phyloP scores from a whole-genome alignment of 129 eudicot species.

The Heracleum sosnowskyi region DNA sequence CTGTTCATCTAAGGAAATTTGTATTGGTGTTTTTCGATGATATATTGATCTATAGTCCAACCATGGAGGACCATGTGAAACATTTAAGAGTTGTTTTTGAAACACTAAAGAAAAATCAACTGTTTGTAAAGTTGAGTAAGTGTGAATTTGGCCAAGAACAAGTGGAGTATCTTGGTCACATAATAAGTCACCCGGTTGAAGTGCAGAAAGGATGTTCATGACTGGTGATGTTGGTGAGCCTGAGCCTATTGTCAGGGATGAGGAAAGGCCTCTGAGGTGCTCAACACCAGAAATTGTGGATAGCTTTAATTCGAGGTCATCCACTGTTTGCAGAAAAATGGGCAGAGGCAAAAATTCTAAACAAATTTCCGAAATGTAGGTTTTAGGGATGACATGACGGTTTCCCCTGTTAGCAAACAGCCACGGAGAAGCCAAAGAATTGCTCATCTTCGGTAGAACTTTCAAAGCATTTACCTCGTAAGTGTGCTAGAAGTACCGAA shows the following conservation, averaged over 20 bases:
- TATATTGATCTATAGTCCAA: too few relatives aligned
- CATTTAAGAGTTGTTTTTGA: too few relatives aligned
- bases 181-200: neutral
- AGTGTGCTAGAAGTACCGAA: neutral
- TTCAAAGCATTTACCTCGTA: too few relatives aligned
- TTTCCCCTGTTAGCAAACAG: slow-evolving; percentile 22
- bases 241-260: neutral
- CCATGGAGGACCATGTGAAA: too few relatives aligned
- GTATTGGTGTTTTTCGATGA: too few relatives aligned
- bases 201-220: neutral
- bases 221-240: neutral
- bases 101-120: too few relatives aligned
- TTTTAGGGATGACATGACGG: slow-evolving; percentile 14
- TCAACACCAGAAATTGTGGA: slow-evolving; percentile 18
- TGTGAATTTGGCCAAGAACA: too few relatives aligned
- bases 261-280: slow-evolving; percentile 12
- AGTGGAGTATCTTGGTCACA: too few relatives aligned
- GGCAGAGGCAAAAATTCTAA: neutral
- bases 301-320: neutral
- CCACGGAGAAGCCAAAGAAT: neutral
- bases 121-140: too few relatives aligned
- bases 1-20: too few relatives aligned
- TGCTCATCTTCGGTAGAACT: too few relatives aligned
- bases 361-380: neutral
- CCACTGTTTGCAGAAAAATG: neutral